phyloP scores from a whole-genome alignment of 2,329 filamentous ascomycete species.

The Alternaria dauci region DNA sequence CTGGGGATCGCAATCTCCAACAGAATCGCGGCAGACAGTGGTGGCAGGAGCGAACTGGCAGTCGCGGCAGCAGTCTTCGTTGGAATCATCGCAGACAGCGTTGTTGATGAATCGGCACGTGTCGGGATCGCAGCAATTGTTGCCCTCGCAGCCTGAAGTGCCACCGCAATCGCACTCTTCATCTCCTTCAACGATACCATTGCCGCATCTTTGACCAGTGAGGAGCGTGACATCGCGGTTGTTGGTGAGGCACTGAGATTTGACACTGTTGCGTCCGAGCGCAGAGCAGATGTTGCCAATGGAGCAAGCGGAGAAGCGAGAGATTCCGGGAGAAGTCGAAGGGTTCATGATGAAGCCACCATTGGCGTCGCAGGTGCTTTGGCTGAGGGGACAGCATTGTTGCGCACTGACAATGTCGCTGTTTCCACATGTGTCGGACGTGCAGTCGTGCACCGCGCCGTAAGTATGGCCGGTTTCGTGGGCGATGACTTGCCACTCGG shows the following conservation, averaged over 20 bases:
- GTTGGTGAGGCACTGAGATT: constrained; percentile 78
- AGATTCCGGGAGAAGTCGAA: constrained; percentile 76
- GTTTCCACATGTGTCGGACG: constrained; percentile 69
- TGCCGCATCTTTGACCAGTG: constrained; percentile 86
- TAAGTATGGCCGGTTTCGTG: constrained; percentile 96
- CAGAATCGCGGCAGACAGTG: constrained; percentile 81
- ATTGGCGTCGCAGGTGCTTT: constrained; percentile 73
- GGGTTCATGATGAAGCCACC: constrained; percentile 96
- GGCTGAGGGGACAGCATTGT: constrained; percentile 82
- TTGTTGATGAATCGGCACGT: constrained; percentile 84
- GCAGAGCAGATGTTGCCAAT: constrained; percentile 95
- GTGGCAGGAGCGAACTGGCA: constrained; percentile 73
- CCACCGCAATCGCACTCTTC: constrained; percentile 98
- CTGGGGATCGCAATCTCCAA: constrained; percentile 82
- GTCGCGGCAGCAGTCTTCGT: constrained; percentile 81
- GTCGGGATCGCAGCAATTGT: constrained; percentile 81
- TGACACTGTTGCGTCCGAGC: constrained; percentile 78
- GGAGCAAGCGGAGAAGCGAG: constrained; percentile 83
- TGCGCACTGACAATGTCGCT: constrained; percentile 66
- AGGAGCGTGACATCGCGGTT: constrained; percentile 86
- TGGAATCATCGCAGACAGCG: constrained; percentile 83
- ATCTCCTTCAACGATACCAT: constrained; percentile 92
- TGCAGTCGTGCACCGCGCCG: constrained; percentile 95
- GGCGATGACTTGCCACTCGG: constrained; percentile 95
- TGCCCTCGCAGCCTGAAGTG: constrained; percentile 71